Conservation (phyloP, 345 rosid genomes). For the Excoecaria cochinchinensis region DNA sequence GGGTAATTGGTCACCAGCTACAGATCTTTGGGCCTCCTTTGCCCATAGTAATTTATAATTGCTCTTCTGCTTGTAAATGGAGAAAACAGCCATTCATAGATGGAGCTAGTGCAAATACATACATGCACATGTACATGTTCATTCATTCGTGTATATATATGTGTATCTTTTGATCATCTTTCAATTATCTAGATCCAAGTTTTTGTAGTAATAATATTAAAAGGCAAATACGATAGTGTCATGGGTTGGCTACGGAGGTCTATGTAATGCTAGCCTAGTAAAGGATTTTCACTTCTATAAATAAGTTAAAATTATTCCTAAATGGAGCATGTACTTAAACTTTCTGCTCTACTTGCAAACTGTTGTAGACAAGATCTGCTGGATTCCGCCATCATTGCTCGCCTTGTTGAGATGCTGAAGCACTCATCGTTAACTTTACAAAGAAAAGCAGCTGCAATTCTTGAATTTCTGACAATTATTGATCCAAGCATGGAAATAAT, state of each 20-base stretch:
- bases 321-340: constrained; percentile 17
- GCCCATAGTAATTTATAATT: not conserved
- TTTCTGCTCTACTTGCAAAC: constrained; percentile 19
- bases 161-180: too few relatives aligned
- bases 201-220: not conserved
- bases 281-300: not conserved
- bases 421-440: constrained; percentile 51
- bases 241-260: not conserved
- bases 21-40: not conserved
- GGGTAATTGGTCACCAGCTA: not conserved
- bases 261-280: not conserved
- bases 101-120: not conserved
- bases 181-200: not conserved
- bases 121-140: too few relatives aligned
- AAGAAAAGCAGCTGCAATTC: constrained; percentile 65
- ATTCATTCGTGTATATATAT: too few relatives aligned
- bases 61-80: not conserved
- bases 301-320: not conserved
- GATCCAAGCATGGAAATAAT: constrained; percentile 44
- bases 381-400: constrained; percentile 52
- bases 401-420: constrained; percentile 61
- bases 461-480: constrained; percentile 52
- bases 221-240: not conserved
- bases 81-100: not conserved
- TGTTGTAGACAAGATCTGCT: constrained; percentile 44